A percentile compares a stretch with the other conserved stretches of the same genome.
These are phyloP conservation scores for Fusarium sp. DNA, from an alignment of 2,329 filamentous ascomycete genomes.

Conservation along the genomic window DNA sequence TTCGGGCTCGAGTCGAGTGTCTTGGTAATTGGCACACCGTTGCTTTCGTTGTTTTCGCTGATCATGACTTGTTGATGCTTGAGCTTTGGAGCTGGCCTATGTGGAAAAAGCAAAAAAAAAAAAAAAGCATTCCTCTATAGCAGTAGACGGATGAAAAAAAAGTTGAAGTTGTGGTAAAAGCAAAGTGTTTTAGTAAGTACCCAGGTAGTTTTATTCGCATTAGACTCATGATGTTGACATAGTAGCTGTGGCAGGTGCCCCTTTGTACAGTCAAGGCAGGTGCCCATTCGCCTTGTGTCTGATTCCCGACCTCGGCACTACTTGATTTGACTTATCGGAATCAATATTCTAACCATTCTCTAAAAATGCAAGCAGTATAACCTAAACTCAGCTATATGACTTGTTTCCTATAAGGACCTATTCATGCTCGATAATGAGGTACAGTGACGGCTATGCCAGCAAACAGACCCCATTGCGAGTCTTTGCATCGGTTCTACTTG, in stretches of 20 bases:
- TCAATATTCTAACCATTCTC: no score
- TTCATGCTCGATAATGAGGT: not conserved
- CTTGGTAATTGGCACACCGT: not conserved
- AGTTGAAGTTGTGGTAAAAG: no score
- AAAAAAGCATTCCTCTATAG: not conserved
- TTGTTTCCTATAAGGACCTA: not conserved
- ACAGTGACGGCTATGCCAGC: not conserved
- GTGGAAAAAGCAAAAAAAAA: not conserved
- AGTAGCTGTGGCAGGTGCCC: not conserved
- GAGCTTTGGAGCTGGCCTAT: not conserved
- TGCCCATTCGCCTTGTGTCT: not conserved
- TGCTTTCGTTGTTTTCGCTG: no score
- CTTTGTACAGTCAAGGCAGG: not conserved
- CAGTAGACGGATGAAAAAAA: no score
- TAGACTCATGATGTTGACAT: not conserved
- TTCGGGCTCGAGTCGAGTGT: not conserved
- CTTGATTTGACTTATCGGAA: no score
- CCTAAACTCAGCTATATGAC: no score
- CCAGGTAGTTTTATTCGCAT: not conserved
- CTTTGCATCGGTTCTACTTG: not conserved
- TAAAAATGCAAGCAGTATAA: no score
- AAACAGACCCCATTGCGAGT: not conserved
- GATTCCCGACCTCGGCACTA: no score
- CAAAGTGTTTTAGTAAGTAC: no score
- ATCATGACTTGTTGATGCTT: not conserved